These are phyloP conservation scores for Luffa acutangula DNA, from an alignment of 306 rosid species.

Conservation along the genomic window DNA sequence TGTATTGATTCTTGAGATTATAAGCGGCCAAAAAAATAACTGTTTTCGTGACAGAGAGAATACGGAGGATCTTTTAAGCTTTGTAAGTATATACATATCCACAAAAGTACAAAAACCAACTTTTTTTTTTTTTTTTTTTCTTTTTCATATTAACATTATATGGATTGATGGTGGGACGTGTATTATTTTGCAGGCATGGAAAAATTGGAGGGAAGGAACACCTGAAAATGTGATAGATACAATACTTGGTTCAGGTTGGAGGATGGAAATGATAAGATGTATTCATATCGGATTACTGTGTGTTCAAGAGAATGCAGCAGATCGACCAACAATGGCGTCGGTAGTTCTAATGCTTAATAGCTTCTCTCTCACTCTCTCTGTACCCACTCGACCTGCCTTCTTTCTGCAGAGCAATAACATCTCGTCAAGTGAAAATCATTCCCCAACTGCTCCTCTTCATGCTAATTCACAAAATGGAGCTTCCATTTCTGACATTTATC, in stretches of 20 bases:
- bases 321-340: conserved; percentile 16
- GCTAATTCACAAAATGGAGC: neutral
- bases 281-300: conserved; percentile 21
- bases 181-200: conserved; percentile 12
- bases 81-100: neutral
- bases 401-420: neutral
- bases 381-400: conserved; percentile 1
- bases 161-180: too few species aligned
- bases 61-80: neutral
- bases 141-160: too few species aligned
- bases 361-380: neutral
- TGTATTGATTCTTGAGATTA: neutral
- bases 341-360: conserved; percentile 12
- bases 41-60: neutral
- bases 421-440: neutral
- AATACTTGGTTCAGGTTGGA: neutral
- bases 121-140: too few species aligned
- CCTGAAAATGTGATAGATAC: neutral
- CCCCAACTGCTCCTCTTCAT: too few species aligned
- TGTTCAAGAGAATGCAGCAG: conserved; percentile 27
- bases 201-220: conserved; percentile 7
- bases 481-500: neutral
- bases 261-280: conserved; percentile 9
- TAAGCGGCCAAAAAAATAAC: neutral
- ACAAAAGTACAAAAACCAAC: too few species aligned